Evolutionary conservation across 208 protist species (phyloP), one percentile per base, ranked within the genome.

Genomic region (Trichomonas tenax): DNA sequence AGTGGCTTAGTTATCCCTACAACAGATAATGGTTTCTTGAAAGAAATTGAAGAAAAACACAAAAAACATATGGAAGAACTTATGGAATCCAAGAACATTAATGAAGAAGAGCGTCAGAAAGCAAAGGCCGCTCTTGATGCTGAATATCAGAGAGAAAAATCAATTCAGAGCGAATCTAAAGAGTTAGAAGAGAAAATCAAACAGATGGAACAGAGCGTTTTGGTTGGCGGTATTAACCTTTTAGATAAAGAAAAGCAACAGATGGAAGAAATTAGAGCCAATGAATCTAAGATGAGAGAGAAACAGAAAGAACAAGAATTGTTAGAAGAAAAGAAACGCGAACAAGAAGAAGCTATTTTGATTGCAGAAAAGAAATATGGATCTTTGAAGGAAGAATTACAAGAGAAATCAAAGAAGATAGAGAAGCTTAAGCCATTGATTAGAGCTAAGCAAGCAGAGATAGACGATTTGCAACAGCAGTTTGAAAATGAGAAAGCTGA

Each of bases 191-290:
- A 93, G 44, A 93, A 93, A 38, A 93, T 93, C 21, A 23, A 93
- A 58, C 40, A 51, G 17, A 93, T 93, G 86, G 86, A 93, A 51
- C 40, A 93, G 26, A 38, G 40, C n/a, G 86, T 93, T 58, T 44
- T 93, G 17, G 86, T 93, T 51, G 86, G 86, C 4, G 86, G 86
- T 93, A 44, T 93, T 15, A 93, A 93, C 46, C 44, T 93, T 51
- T 41, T 93, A n/a, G 86, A 93, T 51, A 93, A 93, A 93, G 86
- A 41, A 1, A 93, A 93, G 36, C 86, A 93, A 51, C 86, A 93
- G 46, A 44, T 48, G 45, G 86, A 93, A 51, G 86, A 93, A 93
- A 93, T 93, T 8, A 41, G 86, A 10, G 86, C 86, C 6, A 34
- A 93, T 38, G 44, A 93, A 58, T 48, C 40, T 58, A 48, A 51